Conservation (phyloP, 352 stramenopile genomes). For the Globisporangium polare region DNA sequence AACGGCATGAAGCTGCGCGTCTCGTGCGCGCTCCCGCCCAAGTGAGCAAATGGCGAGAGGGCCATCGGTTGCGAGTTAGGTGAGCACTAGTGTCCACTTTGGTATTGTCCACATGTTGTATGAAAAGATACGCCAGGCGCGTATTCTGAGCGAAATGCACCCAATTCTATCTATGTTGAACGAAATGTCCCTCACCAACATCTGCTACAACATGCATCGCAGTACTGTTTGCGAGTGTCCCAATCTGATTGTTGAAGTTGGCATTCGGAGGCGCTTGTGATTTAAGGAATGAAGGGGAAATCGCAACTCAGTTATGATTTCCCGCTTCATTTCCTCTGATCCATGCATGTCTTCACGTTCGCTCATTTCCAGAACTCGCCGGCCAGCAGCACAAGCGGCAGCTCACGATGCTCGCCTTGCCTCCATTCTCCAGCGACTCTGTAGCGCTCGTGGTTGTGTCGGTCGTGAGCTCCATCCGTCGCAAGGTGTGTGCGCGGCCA, state of each 20-base stretch:
- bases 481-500: slow-evolving; percentile 12
- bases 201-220: not conserved
- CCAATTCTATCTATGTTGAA: not conserved
- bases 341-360: too few relatives aligned
- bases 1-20: slow-evolving; percentile 76
- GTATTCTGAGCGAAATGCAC: not conserved
- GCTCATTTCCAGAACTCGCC: too few relatives aligned
- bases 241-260: too few relatives aligned
- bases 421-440: not conserved
- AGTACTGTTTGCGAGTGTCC: too few relatives aligned
- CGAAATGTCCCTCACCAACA: not conserved
- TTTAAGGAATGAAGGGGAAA: too few relatives aligned
- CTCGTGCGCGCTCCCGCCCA: slow-evolving; percentile 53
- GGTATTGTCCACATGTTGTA: not conserved
- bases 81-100: too few relatives aligned
- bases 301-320: too few relatives aligned
- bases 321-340: too few relatives aligned
- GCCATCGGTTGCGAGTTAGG: not conserved
- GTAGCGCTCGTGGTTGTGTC: not conserved
- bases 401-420: not conserved
- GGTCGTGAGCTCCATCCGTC: not conserved
- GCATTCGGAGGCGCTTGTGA: too few relatives aligned
- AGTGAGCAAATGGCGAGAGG: too few relatives aligned
- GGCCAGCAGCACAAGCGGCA: not conserved
- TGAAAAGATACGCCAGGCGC: not conserved